Base-by-base conservation (phyloP, 2,329 filamentous ascomycete species). In the Epichloe sylvatica region DNA sequence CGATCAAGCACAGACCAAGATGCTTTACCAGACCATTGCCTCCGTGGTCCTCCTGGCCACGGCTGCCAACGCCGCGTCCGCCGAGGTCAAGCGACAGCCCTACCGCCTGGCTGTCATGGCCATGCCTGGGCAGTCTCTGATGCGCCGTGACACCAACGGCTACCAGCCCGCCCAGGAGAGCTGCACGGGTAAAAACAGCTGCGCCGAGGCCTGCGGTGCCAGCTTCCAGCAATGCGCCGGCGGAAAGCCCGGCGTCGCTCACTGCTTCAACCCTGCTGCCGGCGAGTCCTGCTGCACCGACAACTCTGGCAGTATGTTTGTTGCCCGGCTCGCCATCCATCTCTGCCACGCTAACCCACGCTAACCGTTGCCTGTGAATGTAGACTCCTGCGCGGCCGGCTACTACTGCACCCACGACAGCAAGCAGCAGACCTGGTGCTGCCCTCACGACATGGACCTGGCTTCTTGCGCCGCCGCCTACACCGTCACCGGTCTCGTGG, bases 361-460 rank as follows among this genome's bases (percentile, higher is more conserved):
- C 17, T 7, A 4, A 25, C 19, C 39, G 12, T 12, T 40, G 17
- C 3, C n/a, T 19, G 25, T 30, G 25, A 30, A 30, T 30, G 2
- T 30, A 81, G 78, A 78, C 64, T 77, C 78, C 34, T 83, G 80
- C 62, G 72, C 78, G 34, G 62, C 65, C 15, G 77, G 76, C 46
- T 83, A 75, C 69, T 83, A 76, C 70, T 83, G 80, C 68, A 72
- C 76, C n/a, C 68, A 73, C 55, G 73, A 80, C 60, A 61, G 64
- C 47, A 57, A 62, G 42, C 63, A 65, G 49, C 66, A 70, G 50
- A 81, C 78, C 35, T 75, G 75, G 68, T 83, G 80, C 70, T 83
- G 80, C 64, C 77, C 77, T 40, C 65, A 80, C 41, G 69, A 66
- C 53, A 68, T 76, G 69, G 68, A 72, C 53, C 68, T 80, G 45